Percentiles rank a stretch among this genome's conserved stretches.
Conservation (phyloP, 2,329 filamentous ascomycete species). For the Neonectria punicea region DNA sequence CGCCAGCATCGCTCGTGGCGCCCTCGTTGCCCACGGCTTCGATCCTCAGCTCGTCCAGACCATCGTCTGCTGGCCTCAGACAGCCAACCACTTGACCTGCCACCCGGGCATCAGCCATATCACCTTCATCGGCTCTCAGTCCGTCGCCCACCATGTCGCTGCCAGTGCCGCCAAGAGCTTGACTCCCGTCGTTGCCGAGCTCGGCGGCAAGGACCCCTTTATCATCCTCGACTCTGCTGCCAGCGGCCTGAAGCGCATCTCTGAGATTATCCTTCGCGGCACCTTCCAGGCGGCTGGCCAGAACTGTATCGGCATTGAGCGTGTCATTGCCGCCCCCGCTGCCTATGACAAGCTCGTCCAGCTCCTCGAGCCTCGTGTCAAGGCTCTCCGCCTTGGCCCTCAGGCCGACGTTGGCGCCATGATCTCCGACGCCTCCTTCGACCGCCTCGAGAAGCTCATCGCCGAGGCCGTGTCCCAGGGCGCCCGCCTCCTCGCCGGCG, state of each 20-base stretch:
- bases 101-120: constrained; percentile 88
- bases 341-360: constrained; percentile 79
- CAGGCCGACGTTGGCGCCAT: constrained; percentile 87
- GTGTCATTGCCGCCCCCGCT: constrained; percentile 82
- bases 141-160: constrained; percentile 89
- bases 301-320: constrained; percentile 97
- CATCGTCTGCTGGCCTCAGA: constrained; percentile 87
- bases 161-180: constrained; percentile 85
- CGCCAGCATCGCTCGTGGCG: constrained; percentile 78
- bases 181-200: constrained; percentile 89
- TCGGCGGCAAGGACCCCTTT: constrained; percentile 94
- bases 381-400: constrained; percentile 79
- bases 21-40: constrained; percentile 84
- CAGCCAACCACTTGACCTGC: constrained; percentile 83
- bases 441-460: constrained; percentile 80
- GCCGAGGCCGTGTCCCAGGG: constrained; percentile 80
- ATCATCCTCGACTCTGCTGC: constrained; percentile 84
- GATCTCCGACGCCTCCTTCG: constrained; percentile 83
- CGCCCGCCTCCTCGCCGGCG: constrained; percentile 84
- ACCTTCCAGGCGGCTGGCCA: constrained; percentile 96
- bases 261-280: constrained; percentile 87
- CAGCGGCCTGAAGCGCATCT: constrained; percentile 74
- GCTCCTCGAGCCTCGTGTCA: constrained; percentile 78
- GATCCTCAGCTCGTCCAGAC: constrained; percentile 84
- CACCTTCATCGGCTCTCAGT: constrained; percentile 93